Evolutionary conservation across 2,329 filamentous ascomycete species (phyloP), one percentile per base, ranked within the genome.

Genomic region (Dendryphion nanum): DNA sequence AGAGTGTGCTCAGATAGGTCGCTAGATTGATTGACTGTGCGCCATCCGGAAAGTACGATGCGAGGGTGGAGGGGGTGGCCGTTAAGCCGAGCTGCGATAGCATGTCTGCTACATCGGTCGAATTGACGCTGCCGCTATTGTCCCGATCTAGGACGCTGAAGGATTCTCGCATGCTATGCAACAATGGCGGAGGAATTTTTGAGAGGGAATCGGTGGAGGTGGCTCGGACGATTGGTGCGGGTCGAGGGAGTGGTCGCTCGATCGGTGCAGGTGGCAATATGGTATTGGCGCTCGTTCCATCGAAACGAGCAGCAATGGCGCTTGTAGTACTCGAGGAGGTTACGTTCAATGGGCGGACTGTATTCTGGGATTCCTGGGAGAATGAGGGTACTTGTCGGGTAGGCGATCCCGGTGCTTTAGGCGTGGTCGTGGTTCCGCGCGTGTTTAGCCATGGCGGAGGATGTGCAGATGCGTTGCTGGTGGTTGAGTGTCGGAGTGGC

Each of bases 81-180:
- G 89, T 86, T 20, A 95, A 79, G 28, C 91, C 90, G 33, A 96
- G 75, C 57, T 95, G 89, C 42, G 78, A 81, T 20, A 98, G 77
- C 78, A 95, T 95, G 55, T 94, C 87, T 13, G 81, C 81, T 4
- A 98, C 82, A 61, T 95, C 89, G 16, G 91, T 85, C 42, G 85
- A 78, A 50, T 84, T 86, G 44, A 98, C 83, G 35, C 79, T 73
- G 14, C 91, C 90, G 57, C 93, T 89, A 57, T 89, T 90, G 66
- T 93, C 85, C 43, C 88, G 79, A 65, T 97, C 93, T 32, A 98
- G 76, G 42, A 96, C 89, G 65, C 94, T 88, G 66, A 97, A 98
- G 0, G 86, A 89, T 61, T 97, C 91, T 44, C 93, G 81, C 67
- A 98, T 79, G 53, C 88, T 87, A 56, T 90, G 82, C 23, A 96